Evolutionary conservation across 2,329 filamentous ascomycete species (phyloP).

Genomic region (Beauveria bassiana): DNA sequence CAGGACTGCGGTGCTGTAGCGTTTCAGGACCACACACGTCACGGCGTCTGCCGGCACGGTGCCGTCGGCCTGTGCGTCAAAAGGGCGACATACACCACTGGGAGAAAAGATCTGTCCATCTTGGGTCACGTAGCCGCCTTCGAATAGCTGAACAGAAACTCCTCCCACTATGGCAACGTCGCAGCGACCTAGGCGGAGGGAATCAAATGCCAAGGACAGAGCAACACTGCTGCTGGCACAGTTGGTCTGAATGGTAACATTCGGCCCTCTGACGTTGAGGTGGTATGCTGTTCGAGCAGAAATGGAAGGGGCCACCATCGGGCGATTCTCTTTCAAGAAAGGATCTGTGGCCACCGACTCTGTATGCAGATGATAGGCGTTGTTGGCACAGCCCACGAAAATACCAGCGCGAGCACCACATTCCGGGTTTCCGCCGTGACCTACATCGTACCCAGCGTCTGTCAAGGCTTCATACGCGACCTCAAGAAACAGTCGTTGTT

Average conservation of each 20-base stretch:
- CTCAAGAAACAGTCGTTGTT: not conserved
- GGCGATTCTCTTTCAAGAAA: constrained; percentile 11
- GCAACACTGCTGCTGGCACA: constrained; percentile 9
- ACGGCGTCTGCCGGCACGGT: constrained; percentile 11
- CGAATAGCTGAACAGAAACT: constrained; percentile 11
- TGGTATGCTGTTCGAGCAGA: constrained; percentile 13
- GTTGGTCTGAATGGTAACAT: constrained; percentile 11
- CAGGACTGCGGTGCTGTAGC: not conserved
- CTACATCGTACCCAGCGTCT: too few relatives aligned
- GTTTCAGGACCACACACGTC: constrained; percentile 7
- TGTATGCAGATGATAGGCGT: constrained; percentile 1
- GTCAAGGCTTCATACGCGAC: not conserved
- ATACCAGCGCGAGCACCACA: too few relatives aligned
- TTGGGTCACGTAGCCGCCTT: constrained; percentile 12
- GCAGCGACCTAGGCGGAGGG: constrained; percentile 6
- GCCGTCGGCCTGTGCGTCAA: constrained; percentile 10
- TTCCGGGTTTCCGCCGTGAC: too few relatives aligned
- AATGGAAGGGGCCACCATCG: constrained; percentile 11
- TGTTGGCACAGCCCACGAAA: too few relatives aligned
- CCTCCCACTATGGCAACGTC: constrained; percentile 11
- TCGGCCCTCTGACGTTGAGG: constrained; percentile 10
- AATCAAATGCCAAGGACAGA: too few relatives aligned
- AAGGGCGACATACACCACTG: constrained; percentile 12
- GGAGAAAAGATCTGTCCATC: constrained; percentile 8
- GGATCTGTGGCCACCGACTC: constrained; percentile 10